Evolutionary conservation across 2,329 filamentous ascomycete species (phyloP).

Genomic region (Paecilomyces niveus): DNA sequence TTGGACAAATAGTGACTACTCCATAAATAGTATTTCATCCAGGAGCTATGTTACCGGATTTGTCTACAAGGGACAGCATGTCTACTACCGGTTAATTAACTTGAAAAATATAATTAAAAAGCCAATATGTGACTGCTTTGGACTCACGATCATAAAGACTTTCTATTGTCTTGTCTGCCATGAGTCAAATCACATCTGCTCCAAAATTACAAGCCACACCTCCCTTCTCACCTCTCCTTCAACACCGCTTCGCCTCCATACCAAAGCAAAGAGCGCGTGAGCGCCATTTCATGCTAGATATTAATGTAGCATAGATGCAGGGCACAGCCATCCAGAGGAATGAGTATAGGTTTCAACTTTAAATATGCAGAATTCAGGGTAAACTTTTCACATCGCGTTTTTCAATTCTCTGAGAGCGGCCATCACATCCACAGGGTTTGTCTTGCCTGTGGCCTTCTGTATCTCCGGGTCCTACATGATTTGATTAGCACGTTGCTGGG

Average conservation of each 20-base stretch:
- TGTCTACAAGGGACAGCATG: too few relatives aligned
- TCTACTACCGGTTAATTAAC: too few relatives aligned
- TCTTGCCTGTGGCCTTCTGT: slow-evolving; percentile 76
- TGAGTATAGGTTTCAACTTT: background rate
- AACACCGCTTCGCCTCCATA: background rate
- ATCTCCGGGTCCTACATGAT: slow-evolving; percentile 64
- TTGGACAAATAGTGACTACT: too few relatives aligned
- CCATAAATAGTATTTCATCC: too few relatives aligned
- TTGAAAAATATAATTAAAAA: too few relatives aligned
- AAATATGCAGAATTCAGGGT: background rate
- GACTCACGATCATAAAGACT: background rate
- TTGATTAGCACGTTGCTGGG: slow-evolving; percentile 5
- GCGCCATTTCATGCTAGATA: background rate
- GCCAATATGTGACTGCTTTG: too few relatives aligned
- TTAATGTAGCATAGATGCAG: background rate
- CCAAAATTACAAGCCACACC: background rate
- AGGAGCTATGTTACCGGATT: too few relatives aligned
- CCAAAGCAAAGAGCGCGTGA: background rate
- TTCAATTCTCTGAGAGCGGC: slow-evolving; percentile 81
- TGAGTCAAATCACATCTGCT: background rate
- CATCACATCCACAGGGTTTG: slow-evolving; percentile 78
- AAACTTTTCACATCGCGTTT: slow-evolving; percentile 37
- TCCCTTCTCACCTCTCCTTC: background rate
- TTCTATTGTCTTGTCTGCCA: background rate
- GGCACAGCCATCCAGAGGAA: background rate